Percentiles rank a stretch among this genome's conserved stretches.
Evolutionary conservation across 345 rosid genomes (phyloP).

Genomic region (Jatropha curcas): DNA sequence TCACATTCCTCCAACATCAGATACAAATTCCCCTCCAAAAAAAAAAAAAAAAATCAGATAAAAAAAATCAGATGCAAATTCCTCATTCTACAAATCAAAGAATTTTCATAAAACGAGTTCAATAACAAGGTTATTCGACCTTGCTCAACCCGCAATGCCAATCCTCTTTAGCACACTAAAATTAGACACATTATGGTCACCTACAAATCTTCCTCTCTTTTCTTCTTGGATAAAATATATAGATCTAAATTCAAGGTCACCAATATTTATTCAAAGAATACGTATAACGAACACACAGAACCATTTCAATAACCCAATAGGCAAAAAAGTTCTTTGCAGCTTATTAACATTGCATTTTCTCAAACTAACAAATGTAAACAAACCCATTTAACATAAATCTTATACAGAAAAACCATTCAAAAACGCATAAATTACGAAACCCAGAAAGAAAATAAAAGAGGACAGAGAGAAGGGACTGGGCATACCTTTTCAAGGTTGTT

Average conservation of each 20-base stretch:
- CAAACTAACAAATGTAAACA: not conserved
- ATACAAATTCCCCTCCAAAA: too few species aligned
- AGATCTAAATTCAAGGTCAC: not conserved
- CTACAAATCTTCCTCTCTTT: not conserved
- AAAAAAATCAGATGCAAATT: not conserved
- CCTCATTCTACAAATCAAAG: not conserved
- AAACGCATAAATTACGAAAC: not conserved
- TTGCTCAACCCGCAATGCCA: constrained; percentile 10
- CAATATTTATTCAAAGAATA: not conserved
- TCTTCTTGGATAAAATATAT: not conserved
- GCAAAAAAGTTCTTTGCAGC: not conserved
- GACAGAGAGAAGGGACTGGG: not conserved
- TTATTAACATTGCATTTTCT: constrained; percentile 15
- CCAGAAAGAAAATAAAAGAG: too few species aligned
- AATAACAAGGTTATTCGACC: not conserved
- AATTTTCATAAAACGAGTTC: not conserved
- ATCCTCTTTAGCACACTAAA: not conserved
- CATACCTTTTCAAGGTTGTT: constrained; percentile 17
- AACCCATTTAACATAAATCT: not conserved
- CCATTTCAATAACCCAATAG: not conserved
- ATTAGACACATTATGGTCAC: too few species aligned
- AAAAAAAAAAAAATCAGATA: too few species aligned
- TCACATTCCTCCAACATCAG: constrained; percentile 2
- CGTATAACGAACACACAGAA: not conserved
- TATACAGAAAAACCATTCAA: not conserved